Conservation (phyloP, 2,329 filamentous ascomycete genomes). For the Phaeophleospora eucalypticola region DNA sequence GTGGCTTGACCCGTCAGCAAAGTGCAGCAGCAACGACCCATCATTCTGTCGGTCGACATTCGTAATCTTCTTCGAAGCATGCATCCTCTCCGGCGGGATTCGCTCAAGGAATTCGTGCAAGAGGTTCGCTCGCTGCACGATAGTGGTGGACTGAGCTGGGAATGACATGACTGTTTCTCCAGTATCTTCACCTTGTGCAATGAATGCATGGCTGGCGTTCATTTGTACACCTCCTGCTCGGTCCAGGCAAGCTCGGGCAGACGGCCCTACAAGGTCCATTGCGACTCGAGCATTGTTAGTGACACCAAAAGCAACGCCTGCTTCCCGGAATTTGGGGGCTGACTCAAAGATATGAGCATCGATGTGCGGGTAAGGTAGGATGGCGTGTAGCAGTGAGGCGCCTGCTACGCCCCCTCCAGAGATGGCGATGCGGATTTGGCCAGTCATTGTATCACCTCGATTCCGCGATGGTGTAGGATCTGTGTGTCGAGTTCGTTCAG, state of each 20-base stretch:
- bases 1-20: conserved; percentile 7
- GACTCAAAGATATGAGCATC: conserved; percentile 4
- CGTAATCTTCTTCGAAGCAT: conserved; percentile 15
- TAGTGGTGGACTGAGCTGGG: conserved; percentile 3
- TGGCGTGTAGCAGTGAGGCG: conserved; percentile 2
- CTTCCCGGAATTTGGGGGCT: conserved; percentile 1
- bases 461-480: too few species aligned
- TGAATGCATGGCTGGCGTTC: neutral
- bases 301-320: conserved; percentile 1
- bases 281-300: neutral
- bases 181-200: neutral
- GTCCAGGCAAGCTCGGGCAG: neutral
- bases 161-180: conserved; percentile 1
- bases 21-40: conserved; percentile 5
- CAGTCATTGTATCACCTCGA: too few species aligned
- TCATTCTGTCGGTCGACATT: conserved; percentile 3
- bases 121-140: conserved; percentile 13
- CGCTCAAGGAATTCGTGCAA: conserved; percentile 10
- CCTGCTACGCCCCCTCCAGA: conserved; percentile 2
- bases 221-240: conserved; percentile 1
- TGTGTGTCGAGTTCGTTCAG: too few species aligned
- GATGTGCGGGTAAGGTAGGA: neutral
- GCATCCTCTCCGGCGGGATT: conserved; percentile 8
- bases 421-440: neutral
- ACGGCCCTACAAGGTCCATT: neutral